Evolutionary conservation across 768 basidiomycete species (phyloP).

Genomic region (Crepidotus variabilis): DNA sequence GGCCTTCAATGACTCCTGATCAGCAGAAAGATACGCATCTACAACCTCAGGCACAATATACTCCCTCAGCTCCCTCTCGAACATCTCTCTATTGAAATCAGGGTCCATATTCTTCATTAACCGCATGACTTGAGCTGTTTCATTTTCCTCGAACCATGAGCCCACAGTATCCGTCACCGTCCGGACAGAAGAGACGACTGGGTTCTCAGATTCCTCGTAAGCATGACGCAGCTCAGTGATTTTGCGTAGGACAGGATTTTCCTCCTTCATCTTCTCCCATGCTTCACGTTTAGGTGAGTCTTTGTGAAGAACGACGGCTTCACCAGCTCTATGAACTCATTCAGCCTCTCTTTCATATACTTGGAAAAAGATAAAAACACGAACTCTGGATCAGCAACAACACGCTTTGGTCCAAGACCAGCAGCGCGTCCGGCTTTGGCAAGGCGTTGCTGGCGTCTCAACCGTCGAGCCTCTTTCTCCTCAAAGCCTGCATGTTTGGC

Average conservation of each 20-base stretch:
- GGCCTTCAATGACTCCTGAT: constrained; percentile 75
- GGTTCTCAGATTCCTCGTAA: constrained; percentile 93
- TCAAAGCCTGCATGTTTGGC: constrained; percentile 96
- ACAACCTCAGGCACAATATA: constrained; percentile 98
- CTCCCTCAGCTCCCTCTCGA: constrained; percentile 87
- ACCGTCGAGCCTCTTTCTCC: constrained; percentile 86
- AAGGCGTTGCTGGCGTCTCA: constrained; percentile 74
- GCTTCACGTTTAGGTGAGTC: constrained; percentile 74
- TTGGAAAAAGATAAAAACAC: constrained; percentile 24
- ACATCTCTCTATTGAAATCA: constrained; percentile 77
- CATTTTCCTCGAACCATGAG: constrained; percentile 94
- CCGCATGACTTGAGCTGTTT: constrained; percentile 92
- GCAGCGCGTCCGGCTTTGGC: constrained; percentile 77
- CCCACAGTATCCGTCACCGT: constrained; percentile 82
- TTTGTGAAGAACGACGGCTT: constrained; percentile 80
- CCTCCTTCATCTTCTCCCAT: constrained; percentile 78
- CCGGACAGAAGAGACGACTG: constrained; percentile 77
- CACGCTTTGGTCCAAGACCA: constrained; percentile 52
- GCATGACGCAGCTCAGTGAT: constrained; percentile 57
- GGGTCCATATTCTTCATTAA: constrained; percentile 89
- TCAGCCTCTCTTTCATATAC: neutral
- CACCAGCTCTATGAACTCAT: constrained; percentile 63
- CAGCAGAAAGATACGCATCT: constrained; percentile 91
- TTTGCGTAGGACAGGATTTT: constrained; percentile 69
- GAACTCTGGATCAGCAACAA: constrained; percentile 79